These are phyloP conservation scores for Stagonosporopsis vannaccii DNA, from an alignment of 2,329 filamentous ascomycete species.

Conservation along the genomic window DNA sequence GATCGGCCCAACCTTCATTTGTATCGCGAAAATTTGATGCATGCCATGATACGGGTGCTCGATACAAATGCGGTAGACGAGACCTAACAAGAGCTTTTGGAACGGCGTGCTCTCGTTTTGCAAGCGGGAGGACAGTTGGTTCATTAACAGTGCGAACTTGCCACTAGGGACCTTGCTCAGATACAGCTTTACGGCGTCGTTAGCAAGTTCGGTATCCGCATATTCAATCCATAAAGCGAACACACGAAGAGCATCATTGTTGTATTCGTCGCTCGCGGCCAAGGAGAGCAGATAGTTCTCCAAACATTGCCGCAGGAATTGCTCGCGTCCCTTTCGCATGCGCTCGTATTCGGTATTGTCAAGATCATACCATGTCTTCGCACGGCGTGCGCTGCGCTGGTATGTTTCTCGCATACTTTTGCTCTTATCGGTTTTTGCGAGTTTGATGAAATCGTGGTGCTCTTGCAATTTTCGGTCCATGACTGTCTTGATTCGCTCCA, in stretches of 20 bases:
- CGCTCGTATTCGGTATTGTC: conserved; percentile 87
- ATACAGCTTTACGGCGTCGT: conserved; percentile 75
- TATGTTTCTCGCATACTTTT: conserved; percentile 56
- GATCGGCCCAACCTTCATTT: conserved; percentile 64
- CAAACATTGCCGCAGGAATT: conserved; percentile 86
- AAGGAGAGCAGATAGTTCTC: conserved; percentile 93
- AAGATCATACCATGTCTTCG: conserved; percentile 88
- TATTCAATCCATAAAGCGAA: conserved; percentile 94
- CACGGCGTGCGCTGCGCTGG: conserved; percentile 70
- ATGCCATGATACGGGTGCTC: conserved; percentile 97
- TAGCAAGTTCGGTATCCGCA: conserved; percentile 77
- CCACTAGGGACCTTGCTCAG: conserved; percentile 80
- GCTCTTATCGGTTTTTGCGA: conserved; percentile 59
- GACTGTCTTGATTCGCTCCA: conserved; percentile 79
- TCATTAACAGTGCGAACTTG: conserved; percentile 93
- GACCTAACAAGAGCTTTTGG: conserved; percentile 73
- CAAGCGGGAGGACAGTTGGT: conserved; percentile 92
- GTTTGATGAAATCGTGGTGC: conserved; percentile 73
- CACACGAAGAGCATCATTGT: conserved; percentile 89
- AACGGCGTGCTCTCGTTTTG: conserved; percentile 75
- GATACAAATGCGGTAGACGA: conserved; percentile 83
- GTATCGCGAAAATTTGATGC: conserved; percentile 87
- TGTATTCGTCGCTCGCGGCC: conserved; percentile 83
- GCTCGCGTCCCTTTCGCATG: conserved; percentile 75
- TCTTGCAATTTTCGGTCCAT: conserved; percentile 83